Base-by-base conservation (phyloP, 148 eudicot species). In the Silene conica region DNA sequence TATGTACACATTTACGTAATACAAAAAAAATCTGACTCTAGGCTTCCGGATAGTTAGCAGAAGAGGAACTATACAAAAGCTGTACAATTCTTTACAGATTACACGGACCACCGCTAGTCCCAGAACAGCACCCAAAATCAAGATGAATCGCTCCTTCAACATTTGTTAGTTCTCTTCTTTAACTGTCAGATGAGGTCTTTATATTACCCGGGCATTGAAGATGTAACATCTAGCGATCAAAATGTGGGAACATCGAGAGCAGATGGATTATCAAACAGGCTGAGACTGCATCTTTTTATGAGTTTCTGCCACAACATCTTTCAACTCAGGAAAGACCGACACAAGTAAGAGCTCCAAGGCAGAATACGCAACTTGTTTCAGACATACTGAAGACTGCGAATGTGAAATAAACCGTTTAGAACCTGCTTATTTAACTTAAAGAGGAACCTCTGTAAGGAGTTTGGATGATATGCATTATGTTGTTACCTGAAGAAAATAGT, bases 351-450 rank as follows among this genome's bases (percentile, higher is more conserved):
- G 92, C 83, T 95, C 99, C 70, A 95, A 80, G 62, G 84, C 82
- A 25, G 87, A 85, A 45, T 89, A 95, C 0, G 90, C 89, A 72
- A 92, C 89, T 85, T 95, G 99, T 88, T 92, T 95, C 79, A 95
- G 82, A 82, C 93, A 95, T 34, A 92, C 73, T 3, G 90, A 56
- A 23, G 97, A 95, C 99, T 95, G 92, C 89, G 82, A 73, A 26
- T 18, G 57, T 56, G 55, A 72, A 72, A 66, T n/a, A 72, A 25
- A 57, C 45, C 41, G 5, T 6, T 62, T 41, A 21, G 15, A 60
- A 13, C 55, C 18, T 50, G 55, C 55, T 12, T 50, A 13, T 50
- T 12, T 50, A 50, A 13, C 55, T 50, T 15, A 50, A 7, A 50
- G 16, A 50, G 55, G 8, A 50, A 12, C 16, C 55, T 12, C 7